These are phyloP conservation scores for Coleophoma crateriformis DNA, from an alignment of 2,329 filamentous ascomycete species.

Conservation along the genomic window DNA sequence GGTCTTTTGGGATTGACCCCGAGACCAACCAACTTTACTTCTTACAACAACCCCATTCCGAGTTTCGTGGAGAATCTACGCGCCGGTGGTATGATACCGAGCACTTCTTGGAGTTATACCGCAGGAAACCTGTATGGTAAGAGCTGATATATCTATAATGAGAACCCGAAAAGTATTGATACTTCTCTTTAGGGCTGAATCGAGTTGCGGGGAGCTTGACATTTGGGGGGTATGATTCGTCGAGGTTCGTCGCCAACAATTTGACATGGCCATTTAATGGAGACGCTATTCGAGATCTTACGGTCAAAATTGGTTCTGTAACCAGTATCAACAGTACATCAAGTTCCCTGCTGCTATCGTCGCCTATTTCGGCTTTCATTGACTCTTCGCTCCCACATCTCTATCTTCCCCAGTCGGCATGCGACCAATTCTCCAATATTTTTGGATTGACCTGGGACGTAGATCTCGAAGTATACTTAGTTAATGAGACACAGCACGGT, in stretches of 20 bases:
- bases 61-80: conserved; percentile 30
- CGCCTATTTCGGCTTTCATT: conserved; percentile 24
- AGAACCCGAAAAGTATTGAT: background rate
- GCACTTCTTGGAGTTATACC: conserved; percentile 34
- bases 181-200: conserved; percentile 24
- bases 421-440: conserved; percentile 28
- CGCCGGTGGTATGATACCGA: conserved; percentile 29
- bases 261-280: conserved; percentile 31
- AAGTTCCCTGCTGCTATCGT: conserved; percentile 12
- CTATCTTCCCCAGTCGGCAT: conserved; percentile 30
- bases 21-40: conserved; percentile 30
- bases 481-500: conserved; percentile 17
- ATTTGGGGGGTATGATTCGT: conserved; percentile 34
- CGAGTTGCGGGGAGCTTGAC: conserved; percentile 31
- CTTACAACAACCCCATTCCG: conserved; percentile 25
- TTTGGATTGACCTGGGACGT: conserved; percentile 30
- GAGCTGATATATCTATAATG: conserved; percentile 1
- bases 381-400: conserved; percentile 34
- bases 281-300: conserved; percentile 29
- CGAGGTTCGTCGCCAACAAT: conserved; percentile 31
- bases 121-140: conserved; percentile 33
- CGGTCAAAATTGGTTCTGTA: conserved; percentile 30
- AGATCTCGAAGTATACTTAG: conserved; percentile 23
- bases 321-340: conserved; percentile 18
- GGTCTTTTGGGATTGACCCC: conserved; percentile 32